Base-by-base conservation (phyloP, 805 yeast species). In the Metschnikowia aberdeeniae region DNA sequence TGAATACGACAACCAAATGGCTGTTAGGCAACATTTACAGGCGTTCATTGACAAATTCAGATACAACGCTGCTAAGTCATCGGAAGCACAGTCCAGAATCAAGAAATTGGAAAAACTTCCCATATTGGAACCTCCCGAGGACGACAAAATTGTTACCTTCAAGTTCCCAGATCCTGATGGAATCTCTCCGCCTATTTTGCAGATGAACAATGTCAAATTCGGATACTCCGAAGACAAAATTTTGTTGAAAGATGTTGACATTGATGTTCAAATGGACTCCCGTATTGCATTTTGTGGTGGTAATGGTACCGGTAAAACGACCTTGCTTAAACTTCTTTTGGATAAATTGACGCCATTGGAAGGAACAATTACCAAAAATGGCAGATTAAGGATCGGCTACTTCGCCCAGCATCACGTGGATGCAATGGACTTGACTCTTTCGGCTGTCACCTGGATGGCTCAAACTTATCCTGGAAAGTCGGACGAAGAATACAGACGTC, bases 371-470 rank as follows among this genome's bases (percentile, higher is more conserved):
- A 77, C 88, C 19, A 80, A 80, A 52, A 90, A 93, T 60, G 84
- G 93, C 35, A 78, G 97, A 56, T 72, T 93, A 55, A 80, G 98
- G 68, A 86, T 93, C 44, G 98, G 96, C 13, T 93, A 93, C 66
- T 93, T 93, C 70, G 97, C 99, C 12, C 99, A 93, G 72, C 98
- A 93, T 64, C 99, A 93, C 60, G 95, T 93, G 54, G 99, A 93
- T 59, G 84, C 90, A n/a, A 87, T 93, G 97, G 98, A 93, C 61
- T 71, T 90, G 55, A 76, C 66, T 12, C 68, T 80, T 36, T 85
- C 87, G 45, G 97, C 99, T 0, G 97, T 93, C 8, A 83, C 87
- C 40, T 93, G 99, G 98, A 79, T 93, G 87, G 83, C 95, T 7
- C 73, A 78, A 49, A 80, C 84, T 5, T 89, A 75, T 73, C 99